Percentiles rank a stretch among this genome's conserved stretches.
phyloP scores from a whole-genome alignment of 176 grass and related monocot species.

The Zea mays region DNA sequence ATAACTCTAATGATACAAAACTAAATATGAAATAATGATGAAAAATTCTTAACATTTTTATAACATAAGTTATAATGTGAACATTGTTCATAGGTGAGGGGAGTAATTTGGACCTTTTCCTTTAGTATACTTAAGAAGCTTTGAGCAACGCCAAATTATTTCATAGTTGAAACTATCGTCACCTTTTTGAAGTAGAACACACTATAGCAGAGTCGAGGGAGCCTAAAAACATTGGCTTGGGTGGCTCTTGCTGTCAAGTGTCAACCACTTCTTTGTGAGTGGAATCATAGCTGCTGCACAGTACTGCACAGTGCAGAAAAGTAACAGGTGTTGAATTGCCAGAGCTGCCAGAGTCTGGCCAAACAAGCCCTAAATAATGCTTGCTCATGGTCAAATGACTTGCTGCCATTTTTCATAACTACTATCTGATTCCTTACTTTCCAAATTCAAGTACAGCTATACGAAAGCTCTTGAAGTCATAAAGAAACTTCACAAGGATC shows the following conservation, averaged over 20 bases:
- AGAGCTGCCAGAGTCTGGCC: not conserved
- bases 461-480: slow-evolving; percentile 96
- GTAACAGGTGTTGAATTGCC: not conserved
- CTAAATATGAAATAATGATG: no score
- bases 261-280: not conserved
- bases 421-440: slow-evolving; percentile 40
- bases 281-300: not conserved
- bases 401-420: slow-evolving; percentile 12
- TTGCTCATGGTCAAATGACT: not conserved
- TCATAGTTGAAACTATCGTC: slow-evolving; percentile 20
- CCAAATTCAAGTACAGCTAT: slow-evolving; percentile 55
- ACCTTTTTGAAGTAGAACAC: not conserved
- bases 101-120: no score
- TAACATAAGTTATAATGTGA: no score
- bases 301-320: not conserved
- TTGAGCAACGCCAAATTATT: slow-evolving; percentile 3
- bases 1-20: no score
- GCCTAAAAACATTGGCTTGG: not conserved
- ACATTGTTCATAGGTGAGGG: no score
- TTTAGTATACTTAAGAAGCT: slow-evolving; percentile 22
- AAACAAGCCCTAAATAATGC: slow-evolving; percentile 8
- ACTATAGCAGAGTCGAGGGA: not conserved
- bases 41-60: no score
- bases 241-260: not conserved
- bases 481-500: slow-evolving; percentile 99